Percentiles rank a stretch among this genome's conserved stretches.
Evolutionary conservation across 352 stramenopile genomes (phyloP).

Genomic region (Pythium rishiriense): DNA sequence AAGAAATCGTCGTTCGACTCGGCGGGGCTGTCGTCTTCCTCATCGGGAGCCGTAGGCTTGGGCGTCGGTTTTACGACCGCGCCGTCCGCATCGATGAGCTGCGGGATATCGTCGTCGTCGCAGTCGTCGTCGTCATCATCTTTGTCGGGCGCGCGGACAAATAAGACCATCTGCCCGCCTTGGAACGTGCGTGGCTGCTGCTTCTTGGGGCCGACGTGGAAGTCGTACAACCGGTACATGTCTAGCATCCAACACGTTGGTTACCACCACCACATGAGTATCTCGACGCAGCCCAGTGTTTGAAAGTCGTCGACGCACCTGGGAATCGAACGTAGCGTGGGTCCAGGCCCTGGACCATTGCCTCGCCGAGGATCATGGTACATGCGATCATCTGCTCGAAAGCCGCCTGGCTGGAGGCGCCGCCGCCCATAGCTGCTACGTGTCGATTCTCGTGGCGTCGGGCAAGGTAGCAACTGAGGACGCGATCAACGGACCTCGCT

Average conservation of each 20-base stretch:
- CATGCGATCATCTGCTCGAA: conserved; percentile 86
- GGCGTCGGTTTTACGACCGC: conserved; percentile 13
- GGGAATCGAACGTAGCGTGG: conserved; percentile 78
- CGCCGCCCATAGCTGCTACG: conserved; percentile 53
- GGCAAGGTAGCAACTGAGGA: background rate
- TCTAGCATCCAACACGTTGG: no score
- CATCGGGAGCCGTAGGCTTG: conserved; percentile 10
- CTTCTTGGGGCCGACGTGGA: conserved; percentile 75
- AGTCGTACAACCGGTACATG: conserved; percentile 81
- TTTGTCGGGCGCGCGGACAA: conserved; percentile 49
- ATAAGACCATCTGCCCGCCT: conserved; percentile 59
- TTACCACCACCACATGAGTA: no score
- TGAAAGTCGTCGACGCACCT: conserved; percentile 29
- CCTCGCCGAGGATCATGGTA: conserved; percentile 82
- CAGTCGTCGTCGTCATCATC: conserved; percentile 26
- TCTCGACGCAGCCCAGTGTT: background rate
- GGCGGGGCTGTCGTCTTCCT: conserved; percentile 25
- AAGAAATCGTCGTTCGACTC: conserved; percentile 54
- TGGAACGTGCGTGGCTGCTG: conserved; percentile 47
- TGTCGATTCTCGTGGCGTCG: background rate
- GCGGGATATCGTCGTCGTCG: conserved; percentile 30
- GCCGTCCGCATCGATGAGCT: conserved; percentile 18
- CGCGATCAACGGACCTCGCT: background rate
- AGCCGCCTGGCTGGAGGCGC: conserved; percentile 63
- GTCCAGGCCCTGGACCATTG: conserved; percentile 80